Evolutionary conservation across 176 grass and related monocot genomes (phyloP).

Genomic region (Ampelocalamus luodianensis): DNA sequence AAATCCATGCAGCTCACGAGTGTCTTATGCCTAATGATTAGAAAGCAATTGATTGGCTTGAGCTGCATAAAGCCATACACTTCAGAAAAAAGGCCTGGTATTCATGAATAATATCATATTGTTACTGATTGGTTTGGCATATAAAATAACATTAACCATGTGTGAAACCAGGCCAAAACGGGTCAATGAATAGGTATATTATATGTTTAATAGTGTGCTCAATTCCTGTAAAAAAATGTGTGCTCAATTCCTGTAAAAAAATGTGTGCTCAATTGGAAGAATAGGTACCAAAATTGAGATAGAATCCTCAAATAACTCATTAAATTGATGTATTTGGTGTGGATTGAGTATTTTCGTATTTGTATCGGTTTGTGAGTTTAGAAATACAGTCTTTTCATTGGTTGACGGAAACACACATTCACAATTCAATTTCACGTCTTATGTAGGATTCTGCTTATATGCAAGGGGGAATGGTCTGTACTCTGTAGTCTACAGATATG

Average conservation of each 20-base stretch:
- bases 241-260: background rate
- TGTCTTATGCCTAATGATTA: background rate
- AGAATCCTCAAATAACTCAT: slow-evolving; percentile 10
- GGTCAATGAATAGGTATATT: background rate
- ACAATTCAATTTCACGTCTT: background rate
- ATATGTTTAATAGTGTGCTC: background rate
- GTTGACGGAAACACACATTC: background rate
- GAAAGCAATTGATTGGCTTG: background rate
- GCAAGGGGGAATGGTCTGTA: background rate
- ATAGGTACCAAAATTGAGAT: background rate
- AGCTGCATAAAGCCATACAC: background rate
- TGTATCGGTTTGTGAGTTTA: background rate
- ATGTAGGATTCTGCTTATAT: background rate
- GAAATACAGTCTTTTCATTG: background rate
- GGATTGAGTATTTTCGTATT: background rate
- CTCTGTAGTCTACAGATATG: background rate
- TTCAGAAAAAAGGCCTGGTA: background rate
- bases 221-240: background rate
- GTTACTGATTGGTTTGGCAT: background rate
- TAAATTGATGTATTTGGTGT: background rate
- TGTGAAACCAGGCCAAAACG: background rate
- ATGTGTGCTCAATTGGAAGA: background rate
- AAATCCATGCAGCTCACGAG: background rate
- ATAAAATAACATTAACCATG: background rate
- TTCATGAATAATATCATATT: background rate